Percentiles rank a stretch among this genome's conserved stretches.
phyloP scores from a whole-genome alignment of 225 moss, liverwort and hornwort genomes.

The Marchantia polymorpha region DNA sequence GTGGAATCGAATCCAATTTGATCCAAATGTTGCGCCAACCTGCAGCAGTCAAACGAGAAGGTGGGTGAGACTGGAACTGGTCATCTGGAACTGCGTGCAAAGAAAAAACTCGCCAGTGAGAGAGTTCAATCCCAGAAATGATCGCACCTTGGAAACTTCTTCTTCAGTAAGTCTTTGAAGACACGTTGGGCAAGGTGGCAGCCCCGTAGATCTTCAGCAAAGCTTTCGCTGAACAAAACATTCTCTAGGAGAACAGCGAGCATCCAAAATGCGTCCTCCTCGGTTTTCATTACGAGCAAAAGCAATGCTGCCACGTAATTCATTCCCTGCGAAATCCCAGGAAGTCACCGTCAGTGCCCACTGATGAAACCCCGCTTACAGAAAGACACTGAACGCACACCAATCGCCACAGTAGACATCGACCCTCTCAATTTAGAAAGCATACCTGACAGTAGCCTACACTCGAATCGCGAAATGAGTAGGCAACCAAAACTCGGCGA shows the following conservation, averaged over 20 bases:
- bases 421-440: not conserved
- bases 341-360: not conserved
- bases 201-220: slow-evolving; percentile 84
- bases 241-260: slow-evolving; percentile 84
- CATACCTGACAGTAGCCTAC: slow-evolving; percentile 96
- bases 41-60: slow-evolving; percentile 22
- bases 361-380: not conserved
- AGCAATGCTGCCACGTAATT: slow-evolving; percentile 85
- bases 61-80: not conserved
- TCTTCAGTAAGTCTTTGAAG: slow-evolving; percentile 84
- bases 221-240: slow-evolving; percentile 83
- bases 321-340: slow-evolving; percentile 69
- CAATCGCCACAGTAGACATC: not conserved
- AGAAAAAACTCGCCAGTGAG: not conserved
- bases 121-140: slow-evolving; percentile 2
- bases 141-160: slow-evolving; percentile 73
- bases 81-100: not conserved
- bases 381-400: not conserved
- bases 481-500: slow-evolving; percentile 84
- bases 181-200: slow-evolving; percentile 95
- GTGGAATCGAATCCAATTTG: slow-evolving; percentile 89
- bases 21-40: slow-evolving; percentile 82
- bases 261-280: slow-evolving; percentile 99
- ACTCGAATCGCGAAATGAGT: slow-evolving; percentile 90
- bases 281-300: slow-evolving; percentile 91